phyloP scores from a whole-genome alignment of 352 stramenopile genomes.

The Globisporangium apiculatum region DNA sequence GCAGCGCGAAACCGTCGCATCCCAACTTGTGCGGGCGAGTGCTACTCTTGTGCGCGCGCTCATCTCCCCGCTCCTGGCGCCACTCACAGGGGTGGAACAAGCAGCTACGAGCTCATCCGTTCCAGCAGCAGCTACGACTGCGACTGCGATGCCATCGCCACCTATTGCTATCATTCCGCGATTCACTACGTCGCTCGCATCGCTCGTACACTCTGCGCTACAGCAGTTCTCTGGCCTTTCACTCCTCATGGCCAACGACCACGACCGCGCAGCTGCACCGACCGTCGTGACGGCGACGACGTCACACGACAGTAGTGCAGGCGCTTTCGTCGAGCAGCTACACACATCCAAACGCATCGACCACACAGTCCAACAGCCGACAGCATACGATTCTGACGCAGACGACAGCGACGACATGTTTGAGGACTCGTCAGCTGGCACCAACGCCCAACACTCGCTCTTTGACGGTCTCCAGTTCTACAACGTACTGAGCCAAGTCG shows the following conservation, averaged over 20 bases:
- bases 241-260: slow-evolving; percentile 18
- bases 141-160: neutral
- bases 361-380: too few relatives aligned
- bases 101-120: neutral
- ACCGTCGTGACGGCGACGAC: slow-evolving; percentile 4
- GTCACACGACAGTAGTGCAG: neutral
- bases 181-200: slow-evolving; percentile 4
- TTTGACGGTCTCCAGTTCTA: slow-evolving; percentile 71
- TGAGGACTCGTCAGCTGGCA: slow-evolving; percentile 2
- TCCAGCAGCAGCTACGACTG: neutral
- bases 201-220: neutral
- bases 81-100: slow-evolving; percentile 10
- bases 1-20: neutral
- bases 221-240: slow-evolving; percentile 11
- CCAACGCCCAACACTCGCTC: slow-evolving; percentile 20
- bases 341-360: too few relatives aligned
- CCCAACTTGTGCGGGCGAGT: too few relatives aligned
- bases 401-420: slow-evolving; percentile 3
- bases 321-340: too few relatives aligned
- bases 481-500: slow-evolving; percentile 37
- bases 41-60: neutral
- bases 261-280: slow-evolving; percentile 9
- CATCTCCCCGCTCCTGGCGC: slow-evolving; percentile 12
- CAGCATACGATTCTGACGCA: neutral
- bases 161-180: neutral